phyloP scores from a whole-genome alignment of 2,329 filamentous ascomycete genomes.

The Ophiostoma sp. region DNA sequence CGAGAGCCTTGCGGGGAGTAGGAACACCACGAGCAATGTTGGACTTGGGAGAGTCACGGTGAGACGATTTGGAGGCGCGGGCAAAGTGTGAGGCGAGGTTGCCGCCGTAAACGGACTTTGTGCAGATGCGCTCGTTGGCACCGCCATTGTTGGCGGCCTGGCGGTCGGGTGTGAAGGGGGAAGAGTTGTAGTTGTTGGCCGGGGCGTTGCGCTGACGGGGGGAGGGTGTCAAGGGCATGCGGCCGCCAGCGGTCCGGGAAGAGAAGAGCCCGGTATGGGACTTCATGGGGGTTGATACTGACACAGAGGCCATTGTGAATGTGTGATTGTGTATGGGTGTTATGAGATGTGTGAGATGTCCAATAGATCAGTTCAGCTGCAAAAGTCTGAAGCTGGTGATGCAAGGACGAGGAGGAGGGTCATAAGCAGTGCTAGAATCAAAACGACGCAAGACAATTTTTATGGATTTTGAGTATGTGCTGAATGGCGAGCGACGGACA shows the following conservation, averaged over 20 bases:
- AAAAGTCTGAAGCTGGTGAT: not conserved
- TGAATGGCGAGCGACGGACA: no score
- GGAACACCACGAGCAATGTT: constrained; percentile 75
- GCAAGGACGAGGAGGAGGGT: not conserved
- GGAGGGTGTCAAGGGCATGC: constrained; percentile 90
- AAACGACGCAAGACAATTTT: constrained; percentile 21
- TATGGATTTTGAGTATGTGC: not conserved
- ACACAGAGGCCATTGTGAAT: constrained; percentile 68
- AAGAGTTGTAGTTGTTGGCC: constrained; percentile 54
- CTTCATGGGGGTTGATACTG: constrained; percentile 87
- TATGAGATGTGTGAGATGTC: not conserved
- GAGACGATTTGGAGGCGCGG: constrained; percentile 62
- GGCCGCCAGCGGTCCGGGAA: constrained; percentile 85
- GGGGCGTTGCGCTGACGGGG: constrained; percentile 59
- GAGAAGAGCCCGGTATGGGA: constrained; percentile 91
- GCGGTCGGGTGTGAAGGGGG: constrained; percentile 71
- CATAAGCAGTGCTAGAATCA: constrained; percentile 26
- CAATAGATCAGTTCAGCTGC: not conserved
- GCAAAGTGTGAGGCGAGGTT: constrained; percentile 76
- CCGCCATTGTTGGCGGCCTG: constrained; percentile 46
- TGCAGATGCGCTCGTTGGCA: constrained; percentile 45
- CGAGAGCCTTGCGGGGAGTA: constrained; percentile 75
- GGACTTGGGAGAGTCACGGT: constrained; percentile 89
- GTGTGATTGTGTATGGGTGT: constrained; percentile 32
- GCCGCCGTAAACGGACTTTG: constrained; percentile 73